Conservation (phyloP, 108 stramenopile species). For the Epithemia pelagica region DNA sequence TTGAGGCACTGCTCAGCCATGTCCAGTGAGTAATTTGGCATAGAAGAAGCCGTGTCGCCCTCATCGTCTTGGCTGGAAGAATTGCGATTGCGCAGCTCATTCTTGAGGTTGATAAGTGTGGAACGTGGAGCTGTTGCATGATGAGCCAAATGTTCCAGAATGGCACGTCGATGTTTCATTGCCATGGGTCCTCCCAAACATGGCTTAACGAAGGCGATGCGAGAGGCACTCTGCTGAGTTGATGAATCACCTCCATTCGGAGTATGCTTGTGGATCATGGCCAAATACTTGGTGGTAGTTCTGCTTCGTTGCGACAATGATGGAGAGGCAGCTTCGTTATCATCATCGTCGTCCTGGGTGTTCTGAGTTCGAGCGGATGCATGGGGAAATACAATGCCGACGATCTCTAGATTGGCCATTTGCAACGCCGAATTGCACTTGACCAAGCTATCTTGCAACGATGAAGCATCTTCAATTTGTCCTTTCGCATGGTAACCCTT, state of each 20-base stretch:
- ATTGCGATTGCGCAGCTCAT: not conserved
- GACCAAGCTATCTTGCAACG: not conserved
- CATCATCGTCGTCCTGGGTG: not conserved
- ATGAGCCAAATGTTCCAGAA: not conserved
- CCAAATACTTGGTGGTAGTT: not conserved
- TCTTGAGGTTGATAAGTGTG: not conserved
- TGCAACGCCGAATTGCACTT: not conserved
- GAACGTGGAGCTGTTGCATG: not conserved
- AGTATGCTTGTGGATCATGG: not conserved
- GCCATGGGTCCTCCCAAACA: not conserved
- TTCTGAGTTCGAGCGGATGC: not conserved
- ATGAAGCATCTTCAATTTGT: not conserved
- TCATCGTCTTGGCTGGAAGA: not conserved
- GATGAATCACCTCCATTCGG: not conserved
- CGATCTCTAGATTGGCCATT: not conserved
- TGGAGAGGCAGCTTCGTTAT: not conserved
- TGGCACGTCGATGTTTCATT: not conserved
- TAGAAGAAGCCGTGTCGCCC: not conserved
- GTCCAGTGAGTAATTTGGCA: not conserved
- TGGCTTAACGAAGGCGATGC: not conserved
- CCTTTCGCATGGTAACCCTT: not conserved
- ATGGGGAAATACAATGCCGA: not conserved
- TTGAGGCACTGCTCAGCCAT: not conserved
- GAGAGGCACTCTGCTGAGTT: not conserved
- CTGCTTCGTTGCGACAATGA: not conserved